These are phyloP conservation scores for Thalassiosira delicatula DNA, from an alignment of 352 stramenopile species.

Conservation along the genomic window DNA sequence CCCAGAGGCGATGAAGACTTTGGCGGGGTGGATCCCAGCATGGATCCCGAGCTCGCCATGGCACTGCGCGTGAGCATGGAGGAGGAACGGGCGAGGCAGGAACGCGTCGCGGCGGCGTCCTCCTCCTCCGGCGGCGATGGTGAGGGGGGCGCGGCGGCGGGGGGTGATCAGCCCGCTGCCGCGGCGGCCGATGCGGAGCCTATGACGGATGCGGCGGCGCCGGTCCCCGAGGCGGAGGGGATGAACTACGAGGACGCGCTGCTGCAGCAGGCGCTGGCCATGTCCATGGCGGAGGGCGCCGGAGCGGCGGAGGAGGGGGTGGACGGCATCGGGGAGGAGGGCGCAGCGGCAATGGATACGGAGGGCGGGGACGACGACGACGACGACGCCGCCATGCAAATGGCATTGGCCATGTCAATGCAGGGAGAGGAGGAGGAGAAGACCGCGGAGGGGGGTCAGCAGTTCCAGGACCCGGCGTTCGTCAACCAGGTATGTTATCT, in stretches of 20 bases:
- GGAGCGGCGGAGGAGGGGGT: too few relatives aligned
- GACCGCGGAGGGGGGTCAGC: constrained; percentile 31
- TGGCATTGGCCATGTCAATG: constrained; percentile 83
- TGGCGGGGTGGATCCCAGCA: constrained; percentile 96
- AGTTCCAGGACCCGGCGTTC: constrained; percentile 78
- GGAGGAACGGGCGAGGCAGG: constrained; percentile 95
- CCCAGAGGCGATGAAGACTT: constrained; percentile 89
- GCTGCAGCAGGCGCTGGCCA: constrained; percentile 86
- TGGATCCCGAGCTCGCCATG: constrained; percentile 98
- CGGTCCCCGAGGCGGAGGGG: constrained; percentile 49
- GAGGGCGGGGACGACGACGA: constrained; percentile 68
- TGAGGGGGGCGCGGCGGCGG: constrained; percentile 48
- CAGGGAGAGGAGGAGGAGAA: constrained; percentile 54
- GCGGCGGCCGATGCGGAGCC: constrained; percentile 16
- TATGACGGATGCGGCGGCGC: constrained; percentile 40
- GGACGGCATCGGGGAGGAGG: constrained; percentile 12
- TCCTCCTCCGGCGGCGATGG: constrained; percentile 75
- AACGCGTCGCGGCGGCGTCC: constrained; percentile 90
- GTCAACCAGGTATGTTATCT: constrained; percentile 74
- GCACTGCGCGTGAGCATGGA: constrained; percentile 98
- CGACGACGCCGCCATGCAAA: constrained; percentile 82
- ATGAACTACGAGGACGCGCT: constrained; percentile 85
- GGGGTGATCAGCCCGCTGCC: constrained; percentile 16
- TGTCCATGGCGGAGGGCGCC: too few relatives aligned
- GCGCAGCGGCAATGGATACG: constrained; percentile 11